Percentiles rank a stretch among this genome's conserved stretches.
Evolutionary conservation across 1,139 yeast genomes (phyloP).

Genomic region (Arxiozyma bovina): DNA sequence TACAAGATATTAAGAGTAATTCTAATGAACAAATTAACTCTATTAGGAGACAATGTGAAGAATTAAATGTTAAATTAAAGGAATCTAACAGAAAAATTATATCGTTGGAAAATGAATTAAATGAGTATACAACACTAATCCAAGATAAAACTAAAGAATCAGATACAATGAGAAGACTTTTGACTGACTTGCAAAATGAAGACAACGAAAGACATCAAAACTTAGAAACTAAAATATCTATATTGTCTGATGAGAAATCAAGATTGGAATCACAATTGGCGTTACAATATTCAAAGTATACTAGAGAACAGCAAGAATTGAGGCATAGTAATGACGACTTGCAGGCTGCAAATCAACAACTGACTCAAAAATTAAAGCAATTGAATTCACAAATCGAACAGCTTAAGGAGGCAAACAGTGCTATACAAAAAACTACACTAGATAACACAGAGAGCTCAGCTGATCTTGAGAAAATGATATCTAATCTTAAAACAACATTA

Average conservation of each 20-base stretch:
- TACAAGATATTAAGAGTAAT: conserved; percentile 38
- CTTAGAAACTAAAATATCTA: conserved; percentile 36
- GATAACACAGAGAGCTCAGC: conserved; percentile 23
- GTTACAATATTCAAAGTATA: conserved; percentile 40
- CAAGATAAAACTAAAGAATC: conserved; percentile 79
- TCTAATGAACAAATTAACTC: conserved; percentile 51
- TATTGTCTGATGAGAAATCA: conserved; percentile 49
- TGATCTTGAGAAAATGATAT: conserved; percentile 29
- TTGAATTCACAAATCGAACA: conserved; percentile 31
- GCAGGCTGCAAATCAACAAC: conserved; percentile 23
- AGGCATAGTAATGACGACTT: conserved; percentile 28
- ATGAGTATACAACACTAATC: conserved; percentile 60
- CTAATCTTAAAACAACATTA: conserved; percentile 46
- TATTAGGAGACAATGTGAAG: conserved; percentile 69
- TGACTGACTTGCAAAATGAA: conserved; percentile 59
- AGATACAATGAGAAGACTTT: conserved; percentile 56
- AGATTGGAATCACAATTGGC: conserved; percentile 49
- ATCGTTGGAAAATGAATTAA: conserved; percentile 68
- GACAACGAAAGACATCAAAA: conserved; percentile 43
- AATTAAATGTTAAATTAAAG: conserved; percentile 54
- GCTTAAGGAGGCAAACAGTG: conserved; percentile 18
- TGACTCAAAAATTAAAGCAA: conserved; percentile 32
- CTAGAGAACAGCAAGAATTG: conserved; percentile 29
- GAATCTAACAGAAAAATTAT: conserved; percentile 58
- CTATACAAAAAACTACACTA: conserved; percentile 21